A percentile compares a stretch with the other conserved stretches of the same genome.
These are phyloP conservation scores for Eucalyptus viminalis DNA, from an alignment of 345 rosid species.

Conservation along the genomic window DNA sequence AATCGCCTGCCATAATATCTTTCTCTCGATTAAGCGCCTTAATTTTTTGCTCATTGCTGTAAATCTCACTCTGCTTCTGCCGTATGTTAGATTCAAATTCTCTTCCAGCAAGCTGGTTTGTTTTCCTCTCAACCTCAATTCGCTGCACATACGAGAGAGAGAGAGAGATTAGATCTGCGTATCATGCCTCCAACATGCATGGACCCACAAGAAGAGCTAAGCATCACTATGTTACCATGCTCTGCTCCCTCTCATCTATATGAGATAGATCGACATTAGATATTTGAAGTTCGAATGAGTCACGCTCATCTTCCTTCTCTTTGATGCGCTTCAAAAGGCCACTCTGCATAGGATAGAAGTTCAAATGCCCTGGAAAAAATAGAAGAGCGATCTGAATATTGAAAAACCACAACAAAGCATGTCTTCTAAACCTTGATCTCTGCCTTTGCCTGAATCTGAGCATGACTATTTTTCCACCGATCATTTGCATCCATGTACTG, in stretches of 20 bases:
- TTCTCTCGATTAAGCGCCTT: constrained; percentile 66
- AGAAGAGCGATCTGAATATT: neutral
- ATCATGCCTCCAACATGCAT: neutral
- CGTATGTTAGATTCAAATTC: constrained; percentile 48
- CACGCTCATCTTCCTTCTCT: constrained; percentile 57
- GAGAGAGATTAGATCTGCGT: neutral
- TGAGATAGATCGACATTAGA: constrained; percentile 61
- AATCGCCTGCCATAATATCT: constrained; percentile 63
- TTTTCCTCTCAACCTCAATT: constrained; percentile 72
- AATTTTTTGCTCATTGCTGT: constrained; percentile 56
- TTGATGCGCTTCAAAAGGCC: constrained; percentile 55
- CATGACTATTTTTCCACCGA: constrained; percentile 66
- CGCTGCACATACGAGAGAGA: constrained; percentile 25
- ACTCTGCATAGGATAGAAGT: constrained; percentile 32
- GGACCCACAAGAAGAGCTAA: neutral
- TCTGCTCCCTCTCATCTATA: constrained; percentile 82
- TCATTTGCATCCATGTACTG: constrained; percentile 63
- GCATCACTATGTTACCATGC: constrained; percentile 38
- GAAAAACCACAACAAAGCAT: neutral
- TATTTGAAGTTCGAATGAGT: constrained; percentile 53
- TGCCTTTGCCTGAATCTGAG: constrained; percentile 72
- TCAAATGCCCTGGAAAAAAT: neutral
- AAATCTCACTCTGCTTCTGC: constrained; percentile 60
- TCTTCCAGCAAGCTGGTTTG: constrained; percentile 53
- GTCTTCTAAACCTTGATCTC: constrained; percentile 55